Evolutionary conservation across 139 green algal genomes (phyloP).

Genomic region (Raphidocelis subcapitata): DNA sequence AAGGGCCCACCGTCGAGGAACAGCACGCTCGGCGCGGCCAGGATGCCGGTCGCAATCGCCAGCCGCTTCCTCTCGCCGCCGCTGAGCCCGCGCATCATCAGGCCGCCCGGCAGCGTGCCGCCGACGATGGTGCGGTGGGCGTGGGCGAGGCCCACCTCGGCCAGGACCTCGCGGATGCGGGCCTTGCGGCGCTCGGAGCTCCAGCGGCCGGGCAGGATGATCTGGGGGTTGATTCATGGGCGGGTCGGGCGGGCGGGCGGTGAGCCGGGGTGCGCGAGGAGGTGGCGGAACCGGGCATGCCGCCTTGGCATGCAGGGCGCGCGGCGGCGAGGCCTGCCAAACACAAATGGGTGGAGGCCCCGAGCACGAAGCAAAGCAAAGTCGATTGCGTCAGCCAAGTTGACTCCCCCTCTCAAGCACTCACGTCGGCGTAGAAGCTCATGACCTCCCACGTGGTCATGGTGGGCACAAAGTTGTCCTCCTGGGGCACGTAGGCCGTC

Average conservation of each 20-base stretch:
- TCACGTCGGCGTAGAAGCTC: conserved; percentile 14
- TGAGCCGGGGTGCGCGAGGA: no score
- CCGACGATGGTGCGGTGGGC: conserved; percentile 41
- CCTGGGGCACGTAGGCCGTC: conserved; percentile 34
- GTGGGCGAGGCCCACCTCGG: conserved; percentile 9
- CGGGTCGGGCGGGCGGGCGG: no score
- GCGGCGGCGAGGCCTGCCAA: no score
- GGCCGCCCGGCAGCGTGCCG: conserved; percentile 68
- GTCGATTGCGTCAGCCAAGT: no score
- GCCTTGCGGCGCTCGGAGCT: background rate
- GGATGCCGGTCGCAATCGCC: conserved; percentile 70
- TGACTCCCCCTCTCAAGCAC: no score
- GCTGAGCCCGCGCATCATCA: conserved; percentile 57
- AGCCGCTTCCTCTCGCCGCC: conserved; percentile 87
- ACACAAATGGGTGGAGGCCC: no score
- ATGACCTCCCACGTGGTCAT: conserved; percentile 23
- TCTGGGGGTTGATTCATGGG: no score
- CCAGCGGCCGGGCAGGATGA: background rate
- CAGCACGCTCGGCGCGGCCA: conserved; percentile 53
- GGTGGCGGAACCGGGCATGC: no score
- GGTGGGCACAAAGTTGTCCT: conserved; percentile 26
- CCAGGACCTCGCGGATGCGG: conserved; percentile 18
- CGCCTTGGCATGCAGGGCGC: no score
- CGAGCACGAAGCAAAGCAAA: no score
- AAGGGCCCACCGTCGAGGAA: conserved; percentile 76